Evolutionary conservation across 2,329 filamentous ascomycete species (phyloP).

Genomic region (Atkinsonella texensis): DNA sequence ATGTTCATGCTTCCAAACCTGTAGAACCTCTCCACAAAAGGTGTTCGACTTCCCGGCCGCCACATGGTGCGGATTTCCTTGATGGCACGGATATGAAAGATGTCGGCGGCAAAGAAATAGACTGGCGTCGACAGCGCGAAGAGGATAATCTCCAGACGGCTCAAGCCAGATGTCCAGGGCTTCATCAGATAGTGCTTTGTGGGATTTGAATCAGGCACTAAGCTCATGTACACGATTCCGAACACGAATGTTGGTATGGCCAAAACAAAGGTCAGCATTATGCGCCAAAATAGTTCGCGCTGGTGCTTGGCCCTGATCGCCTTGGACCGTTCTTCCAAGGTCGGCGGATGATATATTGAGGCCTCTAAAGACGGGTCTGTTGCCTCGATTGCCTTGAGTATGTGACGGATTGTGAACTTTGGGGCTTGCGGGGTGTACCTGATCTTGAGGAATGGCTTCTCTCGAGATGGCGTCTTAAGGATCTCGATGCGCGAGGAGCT

Average conservation of each 20-base stretch:
- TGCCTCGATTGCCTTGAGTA: conserved; percentile 54
- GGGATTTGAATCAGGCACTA: conserved; percentile 48
- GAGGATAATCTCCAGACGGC: conserved; percentile 64
- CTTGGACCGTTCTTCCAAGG: conserved; percentile 69
- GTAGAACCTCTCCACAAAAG: conserved; percentile 65
- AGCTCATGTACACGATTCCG: conserved; percentile 82
- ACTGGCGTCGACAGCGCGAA: conserved; percentile 75
- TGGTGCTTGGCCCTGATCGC: conserved; percentile 61
- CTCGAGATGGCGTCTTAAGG: conserved; percentile 39
- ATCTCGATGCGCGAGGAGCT: conserved; percentile 37
- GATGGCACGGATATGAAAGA: conserved; percentile 68
- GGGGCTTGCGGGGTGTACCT: conserved; percentile 59
- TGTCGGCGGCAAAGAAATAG: conserved; percentile 75
- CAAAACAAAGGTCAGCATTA: conserved; percentile 54
- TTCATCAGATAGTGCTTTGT: conserved; percentile 56
- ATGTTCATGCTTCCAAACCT: conserved; percentile 97
- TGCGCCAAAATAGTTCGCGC: conserved; percentile 54
- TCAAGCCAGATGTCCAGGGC: conserved; percentile 60
- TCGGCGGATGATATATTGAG: conserved; percentile 66
- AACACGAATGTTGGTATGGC: conserved; percentile 78
- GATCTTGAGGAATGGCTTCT: conserved; percentile 57
- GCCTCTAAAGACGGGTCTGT: conserved; percentile 55
- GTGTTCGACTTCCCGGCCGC: conserved; percentile 61
- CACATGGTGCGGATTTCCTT: conserved; percentile 72
- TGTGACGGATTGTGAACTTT: conserved; percentile 60